Evolutionary conservation across 768 basidiomycete species (phyloP).

Genomic region (Boletus pseudo-olivaceus): DNA sequence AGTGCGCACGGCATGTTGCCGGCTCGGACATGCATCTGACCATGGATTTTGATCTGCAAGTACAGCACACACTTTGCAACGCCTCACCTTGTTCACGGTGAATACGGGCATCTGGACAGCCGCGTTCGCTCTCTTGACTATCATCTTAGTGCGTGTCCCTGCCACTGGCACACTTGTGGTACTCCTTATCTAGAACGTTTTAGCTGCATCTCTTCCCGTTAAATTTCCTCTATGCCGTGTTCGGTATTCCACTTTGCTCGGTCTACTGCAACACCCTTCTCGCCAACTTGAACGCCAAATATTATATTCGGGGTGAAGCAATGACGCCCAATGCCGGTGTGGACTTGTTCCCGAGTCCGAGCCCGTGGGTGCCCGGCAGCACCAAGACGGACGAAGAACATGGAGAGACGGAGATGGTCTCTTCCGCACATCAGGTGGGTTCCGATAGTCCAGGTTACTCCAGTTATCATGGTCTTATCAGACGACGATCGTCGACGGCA

Average conservation of each 20-base stretch:
- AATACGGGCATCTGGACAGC: conserved; percentile 45
- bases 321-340: too few species aligned
- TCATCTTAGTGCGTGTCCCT: conserved; percentile 5
- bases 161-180: background rate
- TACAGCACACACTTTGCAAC: conserved; percentile 4
- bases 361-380: too few species aligned
- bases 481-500: too few species aligned
- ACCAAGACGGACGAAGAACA: background rate
- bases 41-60: background rate
- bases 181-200: background rate
- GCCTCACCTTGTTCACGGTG: conserved; percentile 10
- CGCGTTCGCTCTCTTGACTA: conserved; percentile 36
- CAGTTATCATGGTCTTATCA: too few species aligned
- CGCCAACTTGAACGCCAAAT: conserved; percentile 13
- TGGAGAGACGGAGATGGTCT: background rate
- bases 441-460: background rate
- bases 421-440: background rate
- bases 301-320: background rate
- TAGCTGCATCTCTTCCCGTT: background rate
- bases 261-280: conserved; percentile 18
- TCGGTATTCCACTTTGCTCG: conserved; percentile 3
- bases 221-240: background rate
- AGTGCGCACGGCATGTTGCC: background rate
- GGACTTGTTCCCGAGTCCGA: background rate
- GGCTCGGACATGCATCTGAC: background rate